phyloP scores from a whole-genome alignment of 768 basidiomycete genomes.

The Lactarius sp. region DNA sequence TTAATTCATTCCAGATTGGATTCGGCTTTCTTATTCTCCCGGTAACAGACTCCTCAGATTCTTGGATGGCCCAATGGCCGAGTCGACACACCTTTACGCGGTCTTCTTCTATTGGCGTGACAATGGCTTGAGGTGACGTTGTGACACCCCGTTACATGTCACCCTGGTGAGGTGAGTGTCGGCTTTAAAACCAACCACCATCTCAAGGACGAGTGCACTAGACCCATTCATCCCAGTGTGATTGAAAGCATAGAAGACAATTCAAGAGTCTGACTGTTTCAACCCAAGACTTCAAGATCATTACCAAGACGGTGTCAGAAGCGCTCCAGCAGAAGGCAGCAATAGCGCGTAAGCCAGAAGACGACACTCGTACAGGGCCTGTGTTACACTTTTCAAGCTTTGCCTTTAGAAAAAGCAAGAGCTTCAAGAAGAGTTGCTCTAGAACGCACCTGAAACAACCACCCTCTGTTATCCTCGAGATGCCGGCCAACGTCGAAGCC shows the following conservation, averaged over 20 bases:
- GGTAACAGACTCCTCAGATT: not conserved
- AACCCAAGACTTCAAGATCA: not conserved
- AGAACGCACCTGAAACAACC: not conserved
- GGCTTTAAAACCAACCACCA: slow-evolving; percentile 1
- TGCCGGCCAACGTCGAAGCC: not conserved
- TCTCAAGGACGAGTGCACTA: slow-evolving; percentile 1
- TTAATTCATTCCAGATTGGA: slow-evolving; percentile 1
- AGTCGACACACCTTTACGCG: not conserved
- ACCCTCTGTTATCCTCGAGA: not conserved
- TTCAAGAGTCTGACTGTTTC: slow-evolving; percentile 13
- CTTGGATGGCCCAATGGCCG: not conserved
- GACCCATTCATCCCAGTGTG: slow-evolving; percentile 11
- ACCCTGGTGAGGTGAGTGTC: not conserved
- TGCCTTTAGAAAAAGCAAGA: not conserved
- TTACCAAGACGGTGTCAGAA: not conserved
- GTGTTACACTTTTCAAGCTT: not conserved
- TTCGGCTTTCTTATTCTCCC: not conserved
- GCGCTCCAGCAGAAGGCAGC: not conserved
- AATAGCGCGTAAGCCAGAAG: not conserved
- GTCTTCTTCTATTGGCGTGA: not conserved
- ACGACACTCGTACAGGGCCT: not conserved
- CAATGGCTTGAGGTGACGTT: not conserved
- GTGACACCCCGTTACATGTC: slow-evolving; percentile 7
- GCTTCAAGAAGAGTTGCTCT: not conserved
- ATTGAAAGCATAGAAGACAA: slow-evolving; percentile 9